These are phyloP conservation scores for Tetracentron sinense DNA, from an alignment of 164 flowering plant genomes.

Conservation along the genomic window DNA sequence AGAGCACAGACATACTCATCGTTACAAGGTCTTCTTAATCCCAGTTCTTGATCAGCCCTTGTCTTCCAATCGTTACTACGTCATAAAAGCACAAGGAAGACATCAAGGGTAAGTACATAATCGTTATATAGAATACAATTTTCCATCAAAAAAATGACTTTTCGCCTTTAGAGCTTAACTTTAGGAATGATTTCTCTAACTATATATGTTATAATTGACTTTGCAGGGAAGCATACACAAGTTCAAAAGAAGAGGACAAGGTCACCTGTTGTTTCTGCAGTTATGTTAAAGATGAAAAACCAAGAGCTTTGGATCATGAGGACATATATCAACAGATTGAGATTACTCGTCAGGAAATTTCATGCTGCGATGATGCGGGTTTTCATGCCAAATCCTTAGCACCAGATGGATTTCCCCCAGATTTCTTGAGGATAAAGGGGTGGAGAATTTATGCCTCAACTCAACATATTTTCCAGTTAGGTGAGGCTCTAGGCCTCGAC, in stretches of 20 bases:
- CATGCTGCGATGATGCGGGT: background rate
- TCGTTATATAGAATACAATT: too few species aligned
- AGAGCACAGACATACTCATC: background rate
- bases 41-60: slow-evolving; percentile 47
- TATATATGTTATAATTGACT: background rate
- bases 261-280: slow-evolving; percentile 31
- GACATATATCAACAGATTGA: slow-evolving; percentile 38
- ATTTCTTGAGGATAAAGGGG: slow-evolving; percentile 22
- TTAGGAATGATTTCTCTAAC: slow-evolving; percentile 7
- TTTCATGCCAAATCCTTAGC: slow-evolving; percentile 26
- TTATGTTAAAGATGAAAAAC: slow-evolving; percentile 24
- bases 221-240: slow-evolving; percentile 1
- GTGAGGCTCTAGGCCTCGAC: slow-evolving; percentile 37
- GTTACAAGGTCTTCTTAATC: slow-evolving; percentile 29
- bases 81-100: slow-evolving; percentile 25
- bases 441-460: slow-evolving; percentile 17
- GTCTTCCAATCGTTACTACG: slow-evolving; percentile 32
- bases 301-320: slow-evolving; percentile 34
- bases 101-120: slow-evolving; percentile 29
- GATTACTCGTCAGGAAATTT: slow-evolving; percentile 9
- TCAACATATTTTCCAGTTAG: slow-evolving; percentile 10
- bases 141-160: background rate
- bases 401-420: slow-evolving; percentile 27
- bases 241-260: background rate
- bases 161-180: too few species aligned